Evolutionary conservation across 768 basidiomycete genomes (phyloP).

Genomic region (Amanita fuliginea): DNA sequence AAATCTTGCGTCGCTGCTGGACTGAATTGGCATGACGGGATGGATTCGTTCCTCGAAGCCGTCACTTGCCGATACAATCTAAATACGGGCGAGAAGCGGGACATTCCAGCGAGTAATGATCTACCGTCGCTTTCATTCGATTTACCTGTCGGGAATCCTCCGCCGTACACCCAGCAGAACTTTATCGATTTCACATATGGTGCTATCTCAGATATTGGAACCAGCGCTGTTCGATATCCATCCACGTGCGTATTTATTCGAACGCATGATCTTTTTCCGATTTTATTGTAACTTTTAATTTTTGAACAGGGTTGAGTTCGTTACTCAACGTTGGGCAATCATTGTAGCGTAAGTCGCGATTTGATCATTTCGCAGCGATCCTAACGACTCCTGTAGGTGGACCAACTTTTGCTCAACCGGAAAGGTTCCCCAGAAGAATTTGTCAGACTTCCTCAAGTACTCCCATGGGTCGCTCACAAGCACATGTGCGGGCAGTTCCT

Average conservation of each 20-base stretch:
- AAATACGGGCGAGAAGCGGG: background rate
- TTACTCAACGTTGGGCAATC: constrained; percentile 5
- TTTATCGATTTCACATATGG: constrained; percentile 8
- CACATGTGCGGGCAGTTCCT: constrained; percentile 2
- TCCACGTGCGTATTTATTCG: background rate
- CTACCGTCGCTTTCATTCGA: constrained; percentile 6
- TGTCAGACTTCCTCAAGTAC: constrained; percentile 9
- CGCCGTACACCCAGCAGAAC: constrained; percentile 5
- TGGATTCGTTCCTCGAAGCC: constrained; percentile 8
- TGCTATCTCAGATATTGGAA: background rate
- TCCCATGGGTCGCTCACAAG: constrained; percentile 6
- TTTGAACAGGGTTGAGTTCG: background rate
- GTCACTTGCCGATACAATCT: constrained; percentile 9
- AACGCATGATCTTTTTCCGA: too few species aligned
- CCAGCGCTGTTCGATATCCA: constrained; percentile 4
- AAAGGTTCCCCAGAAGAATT: constrained; percentile 7
- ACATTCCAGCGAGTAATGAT: constrained; percentile 3
- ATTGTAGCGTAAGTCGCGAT: constrained; percentile 5
- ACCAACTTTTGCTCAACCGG: constrained; percentile 8
- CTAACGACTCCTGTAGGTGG: too few species aligned
- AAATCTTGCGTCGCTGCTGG: constrained; percentile 7
- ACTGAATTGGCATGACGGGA: constrained; percentile 8
- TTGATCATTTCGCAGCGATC: too few species aligned
- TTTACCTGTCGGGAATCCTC: constrained; percentile 4
- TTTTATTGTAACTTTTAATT: too few species aligned